phyloP scores from a whole-genome alignment of 1,284 basidiomycete species.

The Rhodotorula sp. region DNA sequence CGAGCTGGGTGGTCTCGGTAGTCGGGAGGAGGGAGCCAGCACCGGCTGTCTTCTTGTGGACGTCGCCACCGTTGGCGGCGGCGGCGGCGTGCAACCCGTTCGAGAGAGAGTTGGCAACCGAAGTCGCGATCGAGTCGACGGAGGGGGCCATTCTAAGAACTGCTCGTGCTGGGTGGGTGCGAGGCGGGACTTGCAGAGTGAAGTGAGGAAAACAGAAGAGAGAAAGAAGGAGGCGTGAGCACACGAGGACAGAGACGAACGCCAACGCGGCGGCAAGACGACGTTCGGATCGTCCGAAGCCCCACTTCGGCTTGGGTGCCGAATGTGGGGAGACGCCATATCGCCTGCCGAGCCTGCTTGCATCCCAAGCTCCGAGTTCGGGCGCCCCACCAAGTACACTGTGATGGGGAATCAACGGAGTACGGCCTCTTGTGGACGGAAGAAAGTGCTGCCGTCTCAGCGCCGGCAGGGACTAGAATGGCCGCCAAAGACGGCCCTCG shows the following conservation, averaged over 20 bases:
- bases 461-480: too few species aligned
- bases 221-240: background rate
- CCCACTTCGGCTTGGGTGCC: background rate
- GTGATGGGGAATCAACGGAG: too few species aligned
- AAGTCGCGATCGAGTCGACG: constrained; percentile 1
- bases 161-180: background rate
- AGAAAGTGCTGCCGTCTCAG: too few species aligned
- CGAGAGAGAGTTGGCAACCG: background rate
- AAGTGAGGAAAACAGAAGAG: background rate
- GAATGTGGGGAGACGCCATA: background rate
- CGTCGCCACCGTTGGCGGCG: background rate
- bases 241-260: background rate
- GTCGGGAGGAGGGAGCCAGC: constrained; percentile 1
- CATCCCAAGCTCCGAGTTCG: too few species aligned
- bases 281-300: background rate
- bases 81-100: constrained; percentile 1
- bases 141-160: constrained; percentile 5
- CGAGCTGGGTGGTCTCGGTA: background rate
- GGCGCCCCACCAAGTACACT: too few species aligned
- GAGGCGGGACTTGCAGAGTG: background rate
- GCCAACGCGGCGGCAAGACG: background rate
- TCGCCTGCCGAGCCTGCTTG: background rate
- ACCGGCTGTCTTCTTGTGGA: background rate
- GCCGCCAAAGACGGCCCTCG: too few species aligned
- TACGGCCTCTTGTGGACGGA: too few species aligned